Base-by-base conservation (phyloP, 495 filamentous ascomycete species). In the Trichoderma virens region DNA sequence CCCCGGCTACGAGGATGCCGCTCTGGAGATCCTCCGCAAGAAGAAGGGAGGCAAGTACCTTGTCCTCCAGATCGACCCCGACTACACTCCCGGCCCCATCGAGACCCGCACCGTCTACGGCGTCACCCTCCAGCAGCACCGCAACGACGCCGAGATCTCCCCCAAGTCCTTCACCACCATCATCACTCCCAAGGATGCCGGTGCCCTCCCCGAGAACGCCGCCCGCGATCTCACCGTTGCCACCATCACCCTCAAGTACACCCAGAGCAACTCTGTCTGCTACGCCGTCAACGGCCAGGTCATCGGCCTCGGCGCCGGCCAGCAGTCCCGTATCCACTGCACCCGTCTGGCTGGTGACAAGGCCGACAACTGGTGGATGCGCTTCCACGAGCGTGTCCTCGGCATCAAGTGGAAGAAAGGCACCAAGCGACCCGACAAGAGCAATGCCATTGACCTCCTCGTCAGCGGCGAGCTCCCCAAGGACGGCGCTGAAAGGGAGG, bases 281-380 rank as follows among this genome's bases (percentile, higher is more conserved):
- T 98, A 97, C 73, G 92, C 94, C 51, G 85, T 93, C 64, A 90
- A 97, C 68, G 94, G 94, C 18, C 95, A 98, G 75, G 82, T 97
- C 74, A 86, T 98, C 68, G 94, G 94, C 60, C 84, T 98, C 54
- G 94, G 95, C 67, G 94, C 94, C 61, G 94, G 94, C 61, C 94
- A 98, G 77, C 94, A 98, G 79, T 93, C 90, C 66, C 87, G 94
- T 68, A 98, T 98, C 69, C 95, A 98, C 83, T 98, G 95, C 83
- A 98, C 94, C 30, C 88, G 94, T 66, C 84, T 98, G 47, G 94
- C 94, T n/a, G 94, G 95, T 67, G 94, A 97, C 79, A 98, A 98
- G 82, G 91, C 92, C 60, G 94, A 98, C 76, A 96, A 93, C 82
- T 98, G 94, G 94, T 98, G 94, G 94, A 87, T 98, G 79, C 88